These are phyloP conservation scores for Coniochaeta sp. DNA, from an alignment of 2,329 filamentous ascomycete genomes.

Conservation along the genomic window DNA sequence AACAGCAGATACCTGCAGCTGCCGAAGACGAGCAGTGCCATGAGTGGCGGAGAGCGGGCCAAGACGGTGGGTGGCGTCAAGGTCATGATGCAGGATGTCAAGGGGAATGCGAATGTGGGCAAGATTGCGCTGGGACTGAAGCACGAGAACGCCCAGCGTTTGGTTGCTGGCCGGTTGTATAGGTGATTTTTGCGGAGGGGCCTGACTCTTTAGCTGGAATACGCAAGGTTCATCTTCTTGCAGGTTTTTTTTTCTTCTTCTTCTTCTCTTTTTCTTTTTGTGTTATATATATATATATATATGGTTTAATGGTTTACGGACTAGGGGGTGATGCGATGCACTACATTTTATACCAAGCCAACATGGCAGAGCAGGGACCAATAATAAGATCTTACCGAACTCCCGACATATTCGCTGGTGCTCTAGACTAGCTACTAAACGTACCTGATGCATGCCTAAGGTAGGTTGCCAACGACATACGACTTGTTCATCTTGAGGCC, in stretches of 20 bases:
- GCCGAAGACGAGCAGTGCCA: slow-evolving; percentile 8
- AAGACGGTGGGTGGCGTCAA: slow-evolving; percentile 8
- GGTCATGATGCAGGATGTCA: slow-evolving; percentile 13
- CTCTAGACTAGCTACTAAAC: neutral
- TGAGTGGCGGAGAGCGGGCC: slow-evolving; percentile 8
- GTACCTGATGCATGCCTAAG: no score
- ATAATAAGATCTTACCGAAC: neutral
- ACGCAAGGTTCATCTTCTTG: neutral
- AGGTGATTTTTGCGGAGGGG: neutral
- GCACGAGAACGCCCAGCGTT: slow-evolving; percentile 6
- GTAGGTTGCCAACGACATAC: no score
- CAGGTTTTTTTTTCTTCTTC: neutral
- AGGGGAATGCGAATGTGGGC: slow-evolving; percentile 6
- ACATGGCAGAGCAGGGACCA: neutral
- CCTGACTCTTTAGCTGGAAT: neutral
- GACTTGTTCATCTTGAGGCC: no score
- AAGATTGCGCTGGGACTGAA: slow-evolving; percentile 10
- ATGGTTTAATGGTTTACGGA: no score
- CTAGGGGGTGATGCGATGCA: neutral
- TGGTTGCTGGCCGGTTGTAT: slow-evolving; percentile 6
- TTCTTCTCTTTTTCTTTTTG: no score
- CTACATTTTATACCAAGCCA: neutral
- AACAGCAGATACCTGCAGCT: slow-evolving; percentile 11
- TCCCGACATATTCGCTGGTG: neutral
- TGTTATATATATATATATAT: no score